Percentiles rank a stretch among this genome's conserved stretches.
These are phyloP conservation scores for Serendipita sp. DNA, from an alignment of 768 basidiomycete genomes.

Conservation along the genomic window DNA sequence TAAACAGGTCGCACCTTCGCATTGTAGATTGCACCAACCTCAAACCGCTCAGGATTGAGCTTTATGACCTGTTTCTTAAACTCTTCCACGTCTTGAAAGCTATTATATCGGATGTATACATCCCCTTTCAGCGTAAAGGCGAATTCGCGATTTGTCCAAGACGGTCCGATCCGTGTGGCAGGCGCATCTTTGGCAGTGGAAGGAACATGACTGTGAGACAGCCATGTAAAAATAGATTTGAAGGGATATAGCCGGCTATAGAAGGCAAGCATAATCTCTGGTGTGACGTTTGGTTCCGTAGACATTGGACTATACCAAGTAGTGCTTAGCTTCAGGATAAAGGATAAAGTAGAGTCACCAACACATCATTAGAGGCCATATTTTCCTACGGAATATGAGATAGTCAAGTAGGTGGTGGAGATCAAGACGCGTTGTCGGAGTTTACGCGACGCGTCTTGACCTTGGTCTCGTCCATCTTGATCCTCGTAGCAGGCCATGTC, in stretches of 20 bases:
- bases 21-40: conserved; percentile 90
- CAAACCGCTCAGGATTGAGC: conserved; percentile 83
- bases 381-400: background rate
- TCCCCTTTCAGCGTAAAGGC: conserved; percentile 85
- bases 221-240: conserved; percentile 84
- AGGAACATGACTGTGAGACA: conserved; percentile 71
- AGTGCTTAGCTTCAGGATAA: background rate
- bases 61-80: conserved; percentile 78
- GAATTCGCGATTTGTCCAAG: conserved; percentile 90
- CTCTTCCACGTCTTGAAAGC: conserved; percentile 70
- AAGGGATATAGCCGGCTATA: conserved; percentile 89
- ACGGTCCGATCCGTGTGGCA: conserved; percentile 13
- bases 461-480: background rate
- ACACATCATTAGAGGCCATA: background rate
- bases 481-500: background rate
- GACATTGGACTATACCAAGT: background rate
- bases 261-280: conserved; percentile 59
- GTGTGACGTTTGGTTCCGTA: conserved; percentile 17
- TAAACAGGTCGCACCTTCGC: conserved; percentile 44
- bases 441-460: background rate
- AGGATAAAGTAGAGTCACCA: background rate
- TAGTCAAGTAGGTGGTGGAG: background rate
- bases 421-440: background rate
- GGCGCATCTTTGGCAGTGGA: background rate
- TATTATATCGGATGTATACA: conserved; percentile 89